Conservation (phyloP, 2,329 filamentous ascomycete genomes). For the Fusarium sp. region DNA sequence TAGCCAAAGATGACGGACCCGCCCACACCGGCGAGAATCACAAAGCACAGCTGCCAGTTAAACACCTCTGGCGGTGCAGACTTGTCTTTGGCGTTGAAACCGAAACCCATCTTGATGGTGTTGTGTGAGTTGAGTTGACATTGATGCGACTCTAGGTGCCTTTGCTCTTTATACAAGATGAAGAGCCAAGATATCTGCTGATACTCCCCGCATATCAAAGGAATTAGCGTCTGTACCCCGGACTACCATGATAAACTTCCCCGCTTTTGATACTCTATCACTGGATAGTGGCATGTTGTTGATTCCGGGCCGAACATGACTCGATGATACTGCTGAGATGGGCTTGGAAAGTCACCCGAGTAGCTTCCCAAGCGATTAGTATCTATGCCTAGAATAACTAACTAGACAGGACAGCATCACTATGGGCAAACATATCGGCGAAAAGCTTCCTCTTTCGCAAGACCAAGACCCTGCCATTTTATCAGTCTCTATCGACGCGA, state of each 20-base stretch:
- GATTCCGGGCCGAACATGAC: neutral
- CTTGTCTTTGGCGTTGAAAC: neutral
- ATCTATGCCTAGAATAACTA: no score
- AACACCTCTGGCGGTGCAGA: conserved; percentile 38
- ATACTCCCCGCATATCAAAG: neutral
- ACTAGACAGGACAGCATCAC: no score
- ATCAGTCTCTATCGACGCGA: no score
- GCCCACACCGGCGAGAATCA: conserved; percentile 45
- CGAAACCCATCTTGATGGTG: neutral
- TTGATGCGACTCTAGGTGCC: neutral
- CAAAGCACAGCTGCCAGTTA: conserved; percentile 48
- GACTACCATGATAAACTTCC: neutral
- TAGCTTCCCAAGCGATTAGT: no score
- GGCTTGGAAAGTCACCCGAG: no score
- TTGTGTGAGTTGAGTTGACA: neutral
- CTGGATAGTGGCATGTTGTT: neutral
- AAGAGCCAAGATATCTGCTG: neutral
- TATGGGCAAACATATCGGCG: no score
- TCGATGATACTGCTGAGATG: no score
- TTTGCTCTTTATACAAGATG: neutral
- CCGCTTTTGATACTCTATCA: neutral
- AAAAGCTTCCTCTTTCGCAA: no score
- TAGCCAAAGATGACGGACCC: conserved; percentile 47
- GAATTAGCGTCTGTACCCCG: neutral
- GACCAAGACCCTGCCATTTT: no score